Conservation (phyloP, 352 stramenopile species). For the Phytophthora citrophthora region DNA sequence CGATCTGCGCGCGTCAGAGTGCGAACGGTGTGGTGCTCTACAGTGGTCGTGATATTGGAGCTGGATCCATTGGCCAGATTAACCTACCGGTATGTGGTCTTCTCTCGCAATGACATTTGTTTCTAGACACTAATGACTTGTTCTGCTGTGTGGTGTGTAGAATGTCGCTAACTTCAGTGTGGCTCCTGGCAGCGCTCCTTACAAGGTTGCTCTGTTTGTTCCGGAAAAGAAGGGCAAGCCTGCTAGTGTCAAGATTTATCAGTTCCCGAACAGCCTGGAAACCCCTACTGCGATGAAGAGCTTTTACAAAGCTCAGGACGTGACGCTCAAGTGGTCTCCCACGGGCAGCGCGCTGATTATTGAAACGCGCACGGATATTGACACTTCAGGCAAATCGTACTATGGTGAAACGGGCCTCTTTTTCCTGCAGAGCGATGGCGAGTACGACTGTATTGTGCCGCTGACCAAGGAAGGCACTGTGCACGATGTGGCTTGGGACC, state of each 20-base stretch:
- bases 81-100: constrained; percentile 57
- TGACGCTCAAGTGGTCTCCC: constrained; percentile 91
- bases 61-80: constrained; percentile 73
- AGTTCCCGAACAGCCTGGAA: constrained; percentile 73
- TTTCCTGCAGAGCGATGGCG: constrained; percentile 93
- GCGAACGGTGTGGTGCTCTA: constrained; percentile 82
- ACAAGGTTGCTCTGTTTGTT: constrained; percentile 88
- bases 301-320: constrained; percentile 93
- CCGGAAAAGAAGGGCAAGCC: constrained; percentile 92
- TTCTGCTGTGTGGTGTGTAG: constrained; percentile 30
- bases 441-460: constrained; percentile 92
- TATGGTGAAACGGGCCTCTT: constrained; percentile 97
- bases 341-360: constrained; percentile 88
- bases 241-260: constrained; percentile 85
- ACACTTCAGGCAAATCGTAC: constrained; percentile 96
- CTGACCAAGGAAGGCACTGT: constrained; percentile 92
- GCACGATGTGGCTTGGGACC: constrained; percentile 96
- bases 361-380: constrained; percentile 92
- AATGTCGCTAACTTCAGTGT: constrained; percentile 87
- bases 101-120: neutral
- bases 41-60: constrained; percentile 66
- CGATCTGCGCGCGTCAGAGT: constrained; percentile 81
- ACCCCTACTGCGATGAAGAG: constrained; percentile 80
- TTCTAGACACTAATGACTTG: constrained; percentile 10
- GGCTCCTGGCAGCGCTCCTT: constrained; percentile 73